These are phyloP conservation scores for Xanthoconium purpureum DNA, from an alignment of 768 basidiomycete species.

Conservation along the genomic window DNA sequence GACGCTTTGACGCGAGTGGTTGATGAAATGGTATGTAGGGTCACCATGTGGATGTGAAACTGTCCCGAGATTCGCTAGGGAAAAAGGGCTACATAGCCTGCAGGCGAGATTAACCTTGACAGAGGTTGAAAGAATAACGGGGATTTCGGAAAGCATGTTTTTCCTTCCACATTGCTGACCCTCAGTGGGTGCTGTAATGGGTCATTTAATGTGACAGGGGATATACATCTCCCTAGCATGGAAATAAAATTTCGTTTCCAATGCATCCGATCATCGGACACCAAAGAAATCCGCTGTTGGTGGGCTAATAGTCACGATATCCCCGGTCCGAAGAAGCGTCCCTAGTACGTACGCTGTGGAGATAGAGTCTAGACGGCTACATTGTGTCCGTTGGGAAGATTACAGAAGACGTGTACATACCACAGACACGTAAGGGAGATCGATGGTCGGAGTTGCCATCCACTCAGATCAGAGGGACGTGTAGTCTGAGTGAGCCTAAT, in stretches of 20 bases:
- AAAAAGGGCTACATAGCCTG: not conserved
- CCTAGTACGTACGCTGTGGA: constrained; percentile 20
- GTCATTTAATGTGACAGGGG: constrained; percentile 15
- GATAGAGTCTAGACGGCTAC: constrained; percentile 9
- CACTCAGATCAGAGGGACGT: not conserved
- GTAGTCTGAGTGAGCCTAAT: not conserved
- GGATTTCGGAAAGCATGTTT: constrained; percentile 9
- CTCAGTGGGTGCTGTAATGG: constrained; percentile 19
- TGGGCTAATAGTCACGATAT: constrained; percentile 9
- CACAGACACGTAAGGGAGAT: constrained; percentile 15
- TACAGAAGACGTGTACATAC: constrained; percentile 11
- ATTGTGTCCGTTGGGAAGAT: constrained; percentile 3
- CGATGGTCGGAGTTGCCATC: constrained; percentile 5
- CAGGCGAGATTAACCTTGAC: constrained; percentile 27
- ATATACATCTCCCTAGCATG: constrained; percentile 9
- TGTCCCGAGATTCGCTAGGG: constrained; percentile 14
- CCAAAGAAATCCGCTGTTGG: constrained; percentile 10
- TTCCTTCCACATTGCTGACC: constrained; percentile 4
- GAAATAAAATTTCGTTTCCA: constrained; percentile 11
- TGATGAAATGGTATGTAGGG: not conserved
- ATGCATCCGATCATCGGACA: constrained; percentile 19
- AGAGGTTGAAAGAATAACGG: constrained; percentile 12
- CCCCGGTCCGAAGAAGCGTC: constrained; percentile 11
- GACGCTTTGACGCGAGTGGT: not conserved
- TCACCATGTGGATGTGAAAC: not conserved